A percentile compares a stretch with the other conserved stretches of the same genome.
phyloP scores from a whole-genome alignment of 495 filamentous ascomycete species.

The Baudoinia panamericana region DNA sequence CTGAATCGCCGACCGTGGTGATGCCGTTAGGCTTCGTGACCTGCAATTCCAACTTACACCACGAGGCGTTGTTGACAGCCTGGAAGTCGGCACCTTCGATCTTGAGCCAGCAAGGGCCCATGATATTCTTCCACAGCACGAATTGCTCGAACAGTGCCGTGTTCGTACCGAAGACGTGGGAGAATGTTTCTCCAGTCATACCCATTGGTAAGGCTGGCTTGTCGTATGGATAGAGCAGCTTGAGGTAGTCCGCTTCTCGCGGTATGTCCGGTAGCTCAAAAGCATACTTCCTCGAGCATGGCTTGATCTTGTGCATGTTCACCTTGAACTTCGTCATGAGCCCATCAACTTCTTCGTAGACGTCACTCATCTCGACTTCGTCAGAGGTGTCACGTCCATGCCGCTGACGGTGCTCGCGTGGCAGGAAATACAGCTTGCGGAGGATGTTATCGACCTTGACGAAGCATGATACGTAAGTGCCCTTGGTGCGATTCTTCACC shows the following conservation, averaged over 20 bases:
- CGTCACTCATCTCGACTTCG: conserved; percentile 76
- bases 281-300: conserved; percentile 79
- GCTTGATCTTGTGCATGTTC: conserved; percentile 83
- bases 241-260: conserved; percentile 79
- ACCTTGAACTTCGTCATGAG: conserved; percentile 77
- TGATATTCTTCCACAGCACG: conserved; percentile 93
- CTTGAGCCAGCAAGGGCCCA: conserved; percentile 94
- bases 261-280: conserved; percentile 85
- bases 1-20: conserved; percentile 53
- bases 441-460: conserved; percentile 92
- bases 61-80: conserved; percentile 78
- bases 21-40: conserved; percentile 64
- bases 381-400: conserved; percentile 58
- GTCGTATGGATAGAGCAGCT: conserved; percentile 85
- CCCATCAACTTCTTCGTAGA: conserved; percentile 73
- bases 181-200: conserved; percentile 75
- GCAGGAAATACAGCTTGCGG: conserved; percentile 85
- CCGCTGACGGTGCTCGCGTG: conserved; percentile 54
- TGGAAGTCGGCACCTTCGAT: conserved; percentile 74
- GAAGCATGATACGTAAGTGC: conserved; percentile 75
- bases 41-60: conserved; percentile 89
- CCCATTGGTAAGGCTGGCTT: conserved; percentile 56
- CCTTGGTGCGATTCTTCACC: conserved; percentile 76
- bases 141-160: conserved; percentile 95
- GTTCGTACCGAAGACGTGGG: conserved; percentile 85